Evolutionary conservation across 805 yeast genomes (phyloP).

Genomic region (Saccharomyces jurei): DNA sequence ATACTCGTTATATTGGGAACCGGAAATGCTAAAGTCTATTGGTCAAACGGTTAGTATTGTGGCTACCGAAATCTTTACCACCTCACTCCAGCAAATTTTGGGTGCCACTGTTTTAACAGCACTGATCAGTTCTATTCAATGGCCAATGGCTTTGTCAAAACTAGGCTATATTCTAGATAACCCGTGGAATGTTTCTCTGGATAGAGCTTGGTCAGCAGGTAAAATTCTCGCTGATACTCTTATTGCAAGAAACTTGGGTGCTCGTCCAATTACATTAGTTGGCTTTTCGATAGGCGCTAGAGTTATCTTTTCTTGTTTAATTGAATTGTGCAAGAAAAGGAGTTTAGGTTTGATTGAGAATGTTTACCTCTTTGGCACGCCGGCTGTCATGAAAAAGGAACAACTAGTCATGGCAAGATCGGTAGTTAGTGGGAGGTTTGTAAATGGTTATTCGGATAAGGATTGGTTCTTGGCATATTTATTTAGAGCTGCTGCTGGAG

Average conservation of each 20-base stretch:
- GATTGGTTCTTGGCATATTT: slow-evolving; percentile 96
- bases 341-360: slow-evolving; percentile 86
- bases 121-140: slow-evolving; percentile 84
- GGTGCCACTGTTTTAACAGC: slow-evolving; percentile 88
- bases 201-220: slow-evolving; percentile 97
- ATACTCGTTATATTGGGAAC: slow-evolving; percentile 91
- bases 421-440: slow-evolving; percentile 80
- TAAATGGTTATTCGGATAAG: slow-evolving; percentile 83
- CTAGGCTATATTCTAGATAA: slow-evolving; percentile 84
- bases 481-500: slow-evolving; percentile 93
- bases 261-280: slow-evolving; percentile 81
- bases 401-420: slow-evolving; percentile 72
- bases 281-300: slow-evolving; percentile 94
- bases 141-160: slow-evolving; percentile 87
- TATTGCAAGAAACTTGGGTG: slow-evolving; percentile 80
- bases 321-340: slow-evolving; percentile 76
- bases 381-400: slow-evolving; percentile 70
- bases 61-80: slow-evolving; percentile 88
- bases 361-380: slow-evolving; percentile 82
- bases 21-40: slow-evolving; percentile 90
- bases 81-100: slow-evolving; percentile 88
- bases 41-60: slow-evolving; percentile 93
- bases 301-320: slow-evolving; percentile 79
- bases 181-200: slow-evolving; percentile 96
- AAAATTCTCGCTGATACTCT: slow-evolving; percentile 83